Evolutionary conservation across 257 asterid species (phyloP), one percentile per base, ranked within the genome.

Genomic region (Plantago major): DNA sequence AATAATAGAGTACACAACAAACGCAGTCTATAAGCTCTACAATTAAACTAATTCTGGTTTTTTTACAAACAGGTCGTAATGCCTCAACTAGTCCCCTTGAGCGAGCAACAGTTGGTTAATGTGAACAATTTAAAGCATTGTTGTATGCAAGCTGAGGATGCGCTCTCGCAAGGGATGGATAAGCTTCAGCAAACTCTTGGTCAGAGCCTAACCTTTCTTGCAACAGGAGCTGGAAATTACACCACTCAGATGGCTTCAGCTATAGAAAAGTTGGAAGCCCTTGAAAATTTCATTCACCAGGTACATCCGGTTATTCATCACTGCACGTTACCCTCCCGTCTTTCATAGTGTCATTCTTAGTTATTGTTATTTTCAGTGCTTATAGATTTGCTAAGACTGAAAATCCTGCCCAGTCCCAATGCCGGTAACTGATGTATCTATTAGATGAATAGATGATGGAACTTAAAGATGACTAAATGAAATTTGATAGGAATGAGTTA

Each of bases 141-240:
- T 30, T 89, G 99, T 66, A 81, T 80, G 64, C 99, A 92, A 71
- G 99, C 99, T 0, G 99, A 92, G 75, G 97, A 89, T 60, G 99
- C 97, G 19, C 79, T 92, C n/a, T 51, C 87, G 28, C 95, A 86
- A 30, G 99, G 99, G 38, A 87, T 89, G 81, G 95, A 92, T 3
- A 89, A 86, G 80, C 94, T 92, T 37, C 97, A 87, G 65, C 96
- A 92, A 67, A 80, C 83, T 13, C 82, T 92, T 33, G 83, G 83
- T 0, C 97, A 86, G 55, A 79, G 89, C 86, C 58, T 92, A 64
- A 62, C 78, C 5, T 67, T 76, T 64, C 79, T 83, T 53, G 75
- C 76, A 16, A 63, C 69, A 0, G 94, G 82, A 53, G 63, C 74
- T 8, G 87, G 81, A 38, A 86, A 55, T 65, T 86, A 70, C 69